Evolutionary conservation across 2,329 filamentous ascomycete genomes (phyloP).

Genomic region (Pseudogymnoascus sp.): DNA sequence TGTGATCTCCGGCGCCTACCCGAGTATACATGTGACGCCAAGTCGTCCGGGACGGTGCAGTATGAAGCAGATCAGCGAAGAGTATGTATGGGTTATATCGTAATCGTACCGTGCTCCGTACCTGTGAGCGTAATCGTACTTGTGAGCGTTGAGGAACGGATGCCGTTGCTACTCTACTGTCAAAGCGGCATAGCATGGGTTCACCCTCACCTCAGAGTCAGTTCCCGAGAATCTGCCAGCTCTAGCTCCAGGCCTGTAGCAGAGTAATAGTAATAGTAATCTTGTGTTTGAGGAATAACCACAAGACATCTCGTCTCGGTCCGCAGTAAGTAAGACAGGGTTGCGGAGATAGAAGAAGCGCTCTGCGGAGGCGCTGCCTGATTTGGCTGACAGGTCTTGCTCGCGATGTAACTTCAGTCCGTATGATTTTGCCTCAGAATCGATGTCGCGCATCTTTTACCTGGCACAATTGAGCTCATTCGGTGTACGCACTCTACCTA

Average conservation of each 20-base stretch:
- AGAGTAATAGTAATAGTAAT: background rate
- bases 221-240: background rate
- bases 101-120: too few relatives aligned
- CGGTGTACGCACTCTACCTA: constrained; percentile 4
- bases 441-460: constrained; percentile 5
- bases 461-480: background rate
- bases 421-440: background rate
- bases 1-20: background rate
- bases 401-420: background rate
- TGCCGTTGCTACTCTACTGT: background rate
- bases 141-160: background rate
- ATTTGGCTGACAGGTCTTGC: background rate
- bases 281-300: background rate
- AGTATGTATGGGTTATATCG: background rate
- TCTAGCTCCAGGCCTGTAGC: background rate
- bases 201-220: background rate
- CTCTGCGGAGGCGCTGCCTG: background rate
- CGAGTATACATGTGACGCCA: constrained; percentile 1
- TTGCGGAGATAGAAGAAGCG: background rate
- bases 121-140: background rate
- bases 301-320: background rate
- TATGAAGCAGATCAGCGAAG: background rate
- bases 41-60: background rate
- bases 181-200: constrained; percentile 5
- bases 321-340: constrained; percentile 5